These are phyloP conservation scores for Fusarium miscanthi DNA, from an alignment of 2,329 filamentous ascomycete species.

Conservation along the genomic window DNA sequence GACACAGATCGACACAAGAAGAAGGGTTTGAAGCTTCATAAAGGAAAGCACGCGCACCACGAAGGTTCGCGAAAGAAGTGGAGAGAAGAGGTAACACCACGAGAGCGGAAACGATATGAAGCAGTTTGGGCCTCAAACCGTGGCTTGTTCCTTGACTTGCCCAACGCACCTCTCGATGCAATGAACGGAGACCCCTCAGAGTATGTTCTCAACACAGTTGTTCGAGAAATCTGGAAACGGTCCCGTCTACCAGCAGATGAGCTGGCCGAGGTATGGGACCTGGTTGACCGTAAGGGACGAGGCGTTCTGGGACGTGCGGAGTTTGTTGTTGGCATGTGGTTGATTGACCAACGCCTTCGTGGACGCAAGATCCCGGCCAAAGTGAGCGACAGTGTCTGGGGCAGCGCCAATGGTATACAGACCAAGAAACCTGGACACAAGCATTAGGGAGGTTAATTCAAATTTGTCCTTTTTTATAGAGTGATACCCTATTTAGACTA, in stretches of 20 bases:
- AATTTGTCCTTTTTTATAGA: conserved; percentile 33
- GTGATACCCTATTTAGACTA: conserved; percentile 44
- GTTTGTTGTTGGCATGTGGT: conserved; percentile 86
- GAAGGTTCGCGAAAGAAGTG: conserved; percentile 81
- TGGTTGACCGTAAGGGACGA: conserved; percentile 69
- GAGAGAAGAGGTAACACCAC: conserved; percentile 77
- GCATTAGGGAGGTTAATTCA: conserved; percentile 4
- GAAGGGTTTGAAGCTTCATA: conserved; percentile 60
- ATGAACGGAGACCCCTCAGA: conserved; percentile 52
- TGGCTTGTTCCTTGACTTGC: conserved; percentile 61
- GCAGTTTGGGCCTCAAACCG: conserved; percentile 87
- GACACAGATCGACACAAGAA: conserved; percentile 65
- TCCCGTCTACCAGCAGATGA: conserved; percentile 75
- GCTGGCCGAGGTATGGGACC: conserved; percentile 79
- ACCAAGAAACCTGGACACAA: conserved; percentile 12
- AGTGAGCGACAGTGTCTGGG: conserved; percentile 81
- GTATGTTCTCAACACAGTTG: conserved; percentile 74
- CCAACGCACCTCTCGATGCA: conserved; percentile 31
- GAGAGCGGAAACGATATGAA: conserved; percentile 83
- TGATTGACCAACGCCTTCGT: conserved; percentile 83
- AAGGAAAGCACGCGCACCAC: conserved; percentile 75
- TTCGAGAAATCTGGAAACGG: conserved; percentile 79
- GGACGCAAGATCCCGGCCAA: conserved; percentile 80
- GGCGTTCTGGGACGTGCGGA: conserved; percentile 73
- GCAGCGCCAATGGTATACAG: conserved; percentile 66